Evolutionary conservation across 768 basidiomycete genomes (phyloP).

Genomic region (Amyloporia xantha): DNA sequence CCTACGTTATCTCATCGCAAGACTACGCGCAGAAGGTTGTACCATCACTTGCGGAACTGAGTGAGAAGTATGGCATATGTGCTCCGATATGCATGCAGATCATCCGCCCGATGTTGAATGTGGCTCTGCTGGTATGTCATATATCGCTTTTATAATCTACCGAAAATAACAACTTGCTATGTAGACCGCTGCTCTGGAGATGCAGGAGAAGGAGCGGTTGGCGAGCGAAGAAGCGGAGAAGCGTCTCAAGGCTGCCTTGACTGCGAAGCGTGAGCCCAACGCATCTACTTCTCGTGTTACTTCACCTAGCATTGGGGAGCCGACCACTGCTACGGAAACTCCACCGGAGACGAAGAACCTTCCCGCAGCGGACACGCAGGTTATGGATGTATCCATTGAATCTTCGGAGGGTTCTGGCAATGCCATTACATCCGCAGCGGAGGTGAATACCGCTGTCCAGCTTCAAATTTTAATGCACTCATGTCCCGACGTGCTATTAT

Average conservation of each 20-base stretch:
- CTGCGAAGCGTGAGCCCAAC: slow-evolving; percentile 70
- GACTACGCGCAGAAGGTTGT: slow-evolving; percentile 72
- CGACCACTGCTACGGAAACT: slow-evolving; percentile 22
- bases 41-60: slow-evolving; percentile 70
- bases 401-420: slow-evolving; percentile 8
- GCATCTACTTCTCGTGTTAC: slow-evolving; percentile 50
- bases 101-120: slow-evolving; percentile 73
- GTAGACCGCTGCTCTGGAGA: slow-evolving; percentile 53
- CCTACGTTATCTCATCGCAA: slow-evolving; percentile 55
- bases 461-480: background rate
- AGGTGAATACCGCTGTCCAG: slow-evolving; percentile 3
- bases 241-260: slow-evolving; percentile 71
- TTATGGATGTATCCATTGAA: slow-evolving; percentile 13
- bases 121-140: slow-evolving; percentile 47
- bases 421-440: slow-evolving; percentile 1
- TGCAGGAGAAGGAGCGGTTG: slow-evolving; percentile 61
- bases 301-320: slow-evolving; percentile 42
- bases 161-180: background rate
- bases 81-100: slow-evolving; percentile 93
- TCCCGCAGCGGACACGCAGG: slow-evolving; percentile 16
- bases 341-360: slow-evolving; percentile 15
- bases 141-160: background rate
- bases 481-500: slow-evolving; percentile 1
- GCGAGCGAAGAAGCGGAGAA: slow-evolving; percentile 76
- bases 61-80: slow-evolving; percentile 70